A percentile compares a stretch with the other conserved stretches of the same genome.
Evolutionary conservation across 2,329 filamentous ascomycete species (phyloP).

Genomic region (Aspergillus pseudoviridinutans): DNA sequence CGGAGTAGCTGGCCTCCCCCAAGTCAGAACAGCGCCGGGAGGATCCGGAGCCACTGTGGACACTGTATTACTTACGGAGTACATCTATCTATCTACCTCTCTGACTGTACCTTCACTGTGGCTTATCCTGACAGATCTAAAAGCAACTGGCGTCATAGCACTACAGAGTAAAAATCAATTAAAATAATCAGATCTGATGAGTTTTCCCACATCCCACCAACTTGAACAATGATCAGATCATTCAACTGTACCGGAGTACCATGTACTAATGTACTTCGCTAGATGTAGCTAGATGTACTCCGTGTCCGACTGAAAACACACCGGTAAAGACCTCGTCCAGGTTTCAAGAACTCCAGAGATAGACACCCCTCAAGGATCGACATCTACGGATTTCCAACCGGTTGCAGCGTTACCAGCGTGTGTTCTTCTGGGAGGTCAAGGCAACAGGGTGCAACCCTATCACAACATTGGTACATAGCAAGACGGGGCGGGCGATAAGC

Average conservation of each 20-base stretch:
- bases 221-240: background rate
- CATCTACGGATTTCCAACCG: background rate
- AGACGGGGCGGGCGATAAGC: constrained; percentile 14
- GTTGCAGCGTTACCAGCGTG: background rate
- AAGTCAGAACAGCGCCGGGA: constrained; percentile 8
- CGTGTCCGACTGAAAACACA: background rate
- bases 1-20: background rate
- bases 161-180: background rate
- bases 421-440: background rate
- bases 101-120: too few relatives aligned
- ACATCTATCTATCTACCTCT: background rate
- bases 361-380: background rate
- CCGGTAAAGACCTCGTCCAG: background rate
- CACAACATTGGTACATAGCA: background rate
- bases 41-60: constrained; percentile 11
- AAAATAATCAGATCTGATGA: background rate
- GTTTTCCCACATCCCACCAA: background rate
- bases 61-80: background rate
- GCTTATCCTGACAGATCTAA: background rate
- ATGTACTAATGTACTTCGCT: background rate
- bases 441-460: constrained; percentile 1
- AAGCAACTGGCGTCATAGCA: background rate
- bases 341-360: background rate
- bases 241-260: background rate
- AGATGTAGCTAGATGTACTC: background rate